Evolutionary conservation across 768 basidiomycete genomes (phyloP), one percentile per base, ranked within the genome.

Genomic region (Thelephora ganbajun): DNA sequence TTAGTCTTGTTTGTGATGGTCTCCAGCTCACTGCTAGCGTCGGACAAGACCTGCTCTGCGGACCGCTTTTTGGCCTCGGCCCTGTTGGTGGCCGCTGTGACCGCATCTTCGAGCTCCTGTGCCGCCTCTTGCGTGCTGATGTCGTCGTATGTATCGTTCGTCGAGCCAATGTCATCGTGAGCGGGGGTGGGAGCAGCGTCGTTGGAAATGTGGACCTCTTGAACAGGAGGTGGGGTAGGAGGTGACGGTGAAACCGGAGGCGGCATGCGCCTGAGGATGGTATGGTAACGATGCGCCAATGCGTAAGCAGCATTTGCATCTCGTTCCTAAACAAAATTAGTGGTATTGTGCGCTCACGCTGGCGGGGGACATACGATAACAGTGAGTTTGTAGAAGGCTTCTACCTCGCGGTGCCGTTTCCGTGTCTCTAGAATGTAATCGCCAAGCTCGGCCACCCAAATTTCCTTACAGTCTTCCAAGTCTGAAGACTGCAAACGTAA

Each of bases 401-500:
- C 80, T 5, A 89, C 74, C 53, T 83, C 80, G 45, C 73, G 76
- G 61, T 79, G 76, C 44, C 85, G 76, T 58, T 78, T 79, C 57
- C 80, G 77, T 5, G 83, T 84, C 56, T 85, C 79, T 26, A 79
- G 58, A 46, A 77, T 69, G 56, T 89, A 90, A 48, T 76, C 76
- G 46, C 71, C 68, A 13, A 89, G 69, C 57, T 84, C 85, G 20
- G 67, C 70, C 39, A 68, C 64, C 88, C 88, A 90, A 13, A 90
- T 58, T 50, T 88, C 86, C 54, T 74, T 73, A 53, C 79, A 86
- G 50, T 88, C 87, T 23, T 87, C 85, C 51, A 90, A 66, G 68
- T 90, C 87, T 18, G 87, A 88, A 14, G 85, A 84, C 11, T 66
- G 62, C 11, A 74, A 65, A 35, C 65, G 65, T 43, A 55, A 63